These are phyloP conservation scores for Candida succiphila DNA, from an alignment of 805 yeast species.

Conservation along the genomic window DNA sequence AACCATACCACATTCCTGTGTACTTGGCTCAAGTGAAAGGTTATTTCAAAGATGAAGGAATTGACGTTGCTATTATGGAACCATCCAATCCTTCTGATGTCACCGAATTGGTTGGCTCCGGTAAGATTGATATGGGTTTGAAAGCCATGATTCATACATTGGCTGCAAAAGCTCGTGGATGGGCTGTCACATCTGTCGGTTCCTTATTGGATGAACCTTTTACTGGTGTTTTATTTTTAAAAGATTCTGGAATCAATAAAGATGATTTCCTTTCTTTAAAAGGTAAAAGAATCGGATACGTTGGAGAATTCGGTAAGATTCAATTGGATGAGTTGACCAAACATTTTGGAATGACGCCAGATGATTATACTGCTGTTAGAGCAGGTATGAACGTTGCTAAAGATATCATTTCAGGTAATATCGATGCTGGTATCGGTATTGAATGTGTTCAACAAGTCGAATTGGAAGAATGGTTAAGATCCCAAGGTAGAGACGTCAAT, in stretches of 20 bases:
- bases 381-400: slow-evolving; percentile 54
- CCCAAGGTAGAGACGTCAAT: slow-evolving; percentile 30
- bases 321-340: slow-evolving; percentile 46
- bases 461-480: slow-evolving; percentile 37
- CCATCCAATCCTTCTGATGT: slow-evolving; percentile 52
- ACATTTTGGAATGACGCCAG: slow-evolving; percentile 45
- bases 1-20: slow-evolving; percentile 47
- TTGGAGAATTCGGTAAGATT: slow-evolving; percentile 51
- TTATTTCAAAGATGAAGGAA: slow-evolving; percentile 37
- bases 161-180: slow-evolving; percentile 51
- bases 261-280: slow-evolving; percentile 38
- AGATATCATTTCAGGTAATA: slow-evolving; percentile 42
- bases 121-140: slow-evolving; percentile 48
- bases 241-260: slow-evolving; percentile 20
- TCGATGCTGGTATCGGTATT: slow-evolving; percentile 50
- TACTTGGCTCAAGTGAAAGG: slow-evolving; percentile 41
- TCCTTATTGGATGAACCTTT: slow-evolving; percentile 48
- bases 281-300: slow-evolving; percentile 46
- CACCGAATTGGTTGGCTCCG: slow-evolving; percentile 46
- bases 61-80: slow-evolving; percentile 42
- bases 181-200: slow-evolving; percentile 45
- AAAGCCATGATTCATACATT: slow-evolving; percentile 53
- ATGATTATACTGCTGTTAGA: slow-evolving; percentile 46
- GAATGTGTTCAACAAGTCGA: slow-evolving; percentile 53
- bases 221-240: slow-evolving; percentile 43